Conservation (phyloP, 2,329 filamentous ascomycete genomes). For the Oidium heveae region DNA sequence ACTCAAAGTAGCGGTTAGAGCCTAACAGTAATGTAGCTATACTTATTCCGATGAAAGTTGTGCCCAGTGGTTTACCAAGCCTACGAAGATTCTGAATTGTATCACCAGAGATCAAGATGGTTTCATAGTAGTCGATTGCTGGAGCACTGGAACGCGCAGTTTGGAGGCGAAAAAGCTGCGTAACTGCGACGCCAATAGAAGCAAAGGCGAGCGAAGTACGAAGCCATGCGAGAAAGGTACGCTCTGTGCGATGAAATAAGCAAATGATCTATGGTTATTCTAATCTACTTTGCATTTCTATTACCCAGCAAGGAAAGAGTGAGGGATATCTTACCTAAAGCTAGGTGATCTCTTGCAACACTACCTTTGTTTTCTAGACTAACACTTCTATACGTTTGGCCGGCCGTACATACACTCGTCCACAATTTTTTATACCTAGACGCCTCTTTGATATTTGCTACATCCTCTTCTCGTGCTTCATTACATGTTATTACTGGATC, state of each 20-base stretch:
- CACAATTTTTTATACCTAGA: too few relatives aligned
- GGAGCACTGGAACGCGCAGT: constrained; percentile 21
- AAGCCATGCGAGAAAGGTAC: constrained; percentile 68
- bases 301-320: constrained; percentile 1
- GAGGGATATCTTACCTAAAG: constrained; percentile 30
- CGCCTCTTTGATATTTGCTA: too few relatives aligned
- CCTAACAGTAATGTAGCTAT: constrained; percentile 53
- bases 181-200: constrained; percentile 60
- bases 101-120: too few relatives aligned
- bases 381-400: constrained; percentile 28
- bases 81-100: constrained; percentile 31
- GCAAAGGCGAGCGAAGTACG: constrained; percentile 62
- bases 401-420: too few relatives aligned
- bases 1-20: constrained; percentile 54
- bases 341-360: constrained; percentile 60
- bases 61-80: constrained; percentile 49
- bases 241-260: constrained; percentile 25
- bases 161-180: constrained; percentile 66
- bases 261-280: constrained; percentile 1
- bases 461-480: too few relatives aligned
- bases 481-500: too few relatives aligned
- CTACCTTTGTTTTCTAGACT: constrained; percentile 72
- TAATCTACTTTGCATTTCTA: not conserved
- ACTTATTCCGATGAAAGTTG: constrained; percentile 51
- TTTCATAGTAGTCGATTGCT: constrained; percentile 14